Evolutionary conservation across 2,329 filamentous ascomycete species (phyloP), one percentile per base, ranked within the genome.

Genomic region (Byssothecium circinans): DNA sequence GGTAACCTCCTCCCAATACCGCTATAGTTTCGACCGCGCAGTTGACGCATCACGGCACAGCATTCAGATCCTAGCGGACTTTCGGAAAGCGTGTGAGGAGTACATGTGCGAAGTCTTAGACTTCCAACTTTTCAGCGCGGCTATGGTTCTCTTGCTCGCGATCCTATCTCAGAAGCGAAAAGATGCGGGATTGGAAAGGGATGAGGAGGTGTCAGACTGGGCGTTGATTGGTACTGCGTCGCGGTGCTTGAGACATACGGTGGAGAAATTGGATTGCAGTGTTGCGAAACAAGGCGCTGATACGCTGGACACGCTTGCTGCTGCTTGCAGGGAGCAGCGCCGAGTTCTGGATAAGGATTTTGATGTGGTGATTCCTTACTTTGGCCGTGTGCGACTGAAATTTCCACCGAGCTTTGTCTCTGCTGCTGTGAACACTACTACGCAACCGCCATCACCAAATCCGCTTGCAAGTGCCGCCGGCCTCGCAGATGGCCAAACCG

Each of bases 41-140:
- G 4, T 46, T 2, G 43, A 46, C 4, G 43, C 43, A 15, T 30
- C 25, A 10, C 4, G 43, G 14, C 8, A 33, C 12, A 46, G 39
- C 14, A 46, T 46, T 29, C 2, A 34, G 2, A 40, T 8, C 5
- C 5, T 33, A 2, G 2, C 22, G 8, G 2, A 8, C 5, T 41
- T 39, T 18, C 42, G 42, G 5, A 12, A 38, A 33, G n/a, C 20
- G 4, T 37, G 34, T 23, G 14, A 25, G 3, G 36, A 41, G n/a
- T 39, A 32, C 30, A 15, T 40, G 25, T 46, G 36, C 36, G 43
- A 46, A 15, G 27, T 25, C 5, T 11, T 41, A 3, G 43, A 46
- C 14, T 46, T 46, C 18, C 18, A 40, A 6, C 19, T 25, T 8
- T 46, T 46, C n/a, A 46, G 36, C 19, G 6, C 43, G 5, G 43